Base-by-base conservation (phyloP, 352 stramenopile species). In the Phytophthora parvispora region DNA sequence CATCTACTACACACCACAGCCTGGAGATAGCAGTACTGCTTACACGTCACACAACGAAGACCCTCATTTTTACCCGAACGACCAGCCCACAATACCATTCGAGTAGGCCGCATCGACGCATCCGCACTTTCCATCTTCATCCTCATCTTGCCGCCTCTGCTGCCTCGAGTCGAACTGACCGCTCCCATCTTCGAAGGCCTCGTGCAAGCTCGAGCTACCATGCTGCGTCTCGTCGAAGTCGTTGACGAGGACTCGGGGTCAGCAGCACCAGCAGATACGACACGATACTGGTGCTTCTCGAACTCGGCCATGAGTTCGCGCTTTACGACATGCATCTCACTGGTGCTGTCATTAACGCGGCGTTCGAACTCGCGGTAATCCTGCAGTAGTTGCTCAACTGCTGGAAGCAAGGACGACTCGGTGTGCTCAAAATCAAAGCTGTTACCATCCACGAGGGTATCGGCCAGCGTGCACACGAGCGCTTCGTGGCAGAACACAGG, bases 401-500 rank as follows among this genome's bases (percentile, higher is more conserved):
- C 87, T 29, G 89, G 87, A 6, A 94, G 31, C 24, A 96, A 54
- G n/a, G 82, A 86, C 25, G 68, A 66, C 38, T 77, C 68, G 0
- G 86, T 79, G 0, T 79, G 51, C 0, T 89, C 74, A 29, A 73
- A 75, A 8, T 93, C 75, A 40, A 95, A 91, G 48, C 64, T 59
- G 31, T 71, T 75, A 42, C 67, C 81, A 24, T 96, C 85, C 18
- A 90, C 60, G 0, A 93, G 69, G 10, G 84, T 90, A 40, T 94
- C 80, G 7, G 80, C 84, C n/a, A 97, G 60, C 13, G 90, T 95
- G 22, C 81, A 82, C 2, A 97, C 75, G 0, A 97, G 79, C 9
- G 90, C 88, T 57, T 96, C 90, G n/a, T 97, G 90, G 2, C 86
- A 87, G 51, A 97, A 95, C 16, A 97, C 89, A 1, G 90, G 90